These are phyloP conservation scores for Phylloporus arenicola DNA, from an alignment of 768 basidiomycete species.

Conservation along the genomic window DNA sequence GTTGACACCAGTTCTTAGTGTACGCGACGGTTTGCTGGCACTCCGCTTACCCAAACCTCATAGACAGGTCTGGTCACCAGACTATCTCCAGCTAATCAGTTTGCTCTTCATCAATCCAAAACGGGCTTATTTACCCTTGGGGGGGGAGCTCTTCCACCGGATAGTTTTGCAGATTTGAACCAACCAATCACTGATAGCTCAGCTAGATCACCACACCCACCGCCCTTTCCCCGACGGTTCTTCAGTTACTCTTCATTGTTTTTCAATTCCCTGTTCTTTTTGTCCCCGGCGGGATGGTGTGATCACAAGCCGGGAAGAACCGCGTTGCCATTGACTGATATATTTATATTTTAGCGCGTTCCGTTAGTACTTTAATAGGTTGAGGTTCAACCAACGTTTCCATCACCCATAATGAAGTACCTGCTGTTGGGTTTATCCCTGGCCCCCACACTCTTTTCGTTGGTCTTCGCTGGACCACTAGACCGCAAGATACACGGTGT, in stretches of 20 bases:
- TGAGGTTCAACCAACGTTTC: not conserved
- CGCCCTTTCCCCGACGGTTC: not conserved
- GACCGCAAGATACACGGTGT: slow-evolving; percentile 59
- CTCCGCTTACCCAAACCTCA: too few species aligned
- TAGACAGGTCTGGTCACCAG: too few species aligned
- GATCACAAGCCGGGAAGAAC: not conserved
- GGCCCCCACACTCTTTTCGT: slow-evolving; percentile 11
- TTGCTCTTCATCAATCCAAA: too few species aligned
- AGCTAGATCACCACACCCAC: not conserved
- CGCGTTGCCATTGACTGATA: too few species aligned
- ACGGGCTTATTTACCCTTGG: too few species aligned
- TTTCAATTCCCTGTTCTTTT: not conserved
- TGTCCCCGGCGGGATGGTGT: not conserved
- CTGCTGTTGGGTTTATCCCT: slow-evolving; percentile 10
- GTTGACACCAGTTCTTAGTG: too few species aligned
- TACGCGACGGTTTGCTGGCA: too few species aligned
- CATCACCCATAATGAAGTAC: slow-evolving; percentile 16
- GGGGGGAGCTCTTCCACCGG: too few species aligned
- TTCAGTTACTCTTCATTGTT: not conserved
- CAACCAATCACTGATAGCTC: not conserved
- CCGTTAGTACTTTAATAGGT: not conserved
- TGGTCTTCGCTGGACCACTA: slow-evolving; percentile 18
- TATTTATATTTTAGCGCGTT: slow-evolving; percentile 1
- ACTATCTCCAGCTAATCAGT: too few species aligned
- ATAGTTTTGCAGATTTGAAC: too few species aligned